Base-by-base conservation (phyloP, 768 basidiomycete species). In the Pulveroboletus sp. region DNA sequence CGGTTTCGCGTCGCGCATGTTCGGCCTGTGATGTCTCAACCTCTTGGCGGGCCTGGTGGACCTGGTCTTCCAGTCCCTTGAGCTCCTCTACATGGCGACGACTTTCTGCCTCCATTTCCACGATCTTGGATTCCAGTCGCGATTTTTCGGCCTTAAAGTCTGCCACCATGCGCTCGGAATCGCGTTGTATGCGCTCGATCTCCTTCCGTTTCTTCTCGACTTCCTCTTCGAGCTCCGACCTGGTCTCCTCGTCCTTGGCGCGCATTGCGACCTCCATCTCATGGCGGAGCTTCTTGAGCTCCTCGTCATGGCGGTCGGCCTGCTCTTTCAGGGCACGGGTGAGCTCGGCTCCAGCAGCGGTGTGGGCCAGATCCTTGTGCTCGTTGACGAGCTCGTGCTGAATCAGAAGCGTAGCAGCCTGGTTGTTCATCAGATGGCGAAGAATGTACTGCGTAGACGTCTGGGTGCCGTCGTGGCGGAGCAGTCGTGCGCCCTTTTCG, bases 381-480 rank as follows among this genome's bases (percentile, higher is more conserved):
- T 76, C 67, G 49, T 75, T 74, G 5, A 82, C 77, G 12, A 82
- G 66, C 58, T 85, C 82, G 26, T 69, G 64, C 55, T 83, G 82
- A 43, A 84, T 81, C 21, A 70, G 71, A 3, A 83, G 67, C 2
- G 75, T 67, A 3, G 71, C 55, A 0, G 81, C 74, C 26, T 65
- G 62, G 7, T 65, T 71, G 26, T 66, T 62, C 14, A 77, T 55
- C 51, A 83, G 60, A 30, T 69, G 65, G 5, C 71, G 70, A 0
- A 83, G 52, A 46, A 81, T 70, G 9, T 56, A 52, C 0, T 69
- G 71, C 0, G 76, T 75, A 3, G 77, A 77, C 15, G 69, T 55
- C 5, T 69, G 47, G 3, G 70, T 73, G 39, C 71, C 71, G 32
- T 61, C 51, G 49, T 80, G 76, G 15, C 79, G 75, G 11, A 69